Evolutionary conservation across 1,284 basidiomycete species (phyloP), one percentile per base, ranked within the genome.

Genomic region (Ceratobasidium papillatum): DNA sequence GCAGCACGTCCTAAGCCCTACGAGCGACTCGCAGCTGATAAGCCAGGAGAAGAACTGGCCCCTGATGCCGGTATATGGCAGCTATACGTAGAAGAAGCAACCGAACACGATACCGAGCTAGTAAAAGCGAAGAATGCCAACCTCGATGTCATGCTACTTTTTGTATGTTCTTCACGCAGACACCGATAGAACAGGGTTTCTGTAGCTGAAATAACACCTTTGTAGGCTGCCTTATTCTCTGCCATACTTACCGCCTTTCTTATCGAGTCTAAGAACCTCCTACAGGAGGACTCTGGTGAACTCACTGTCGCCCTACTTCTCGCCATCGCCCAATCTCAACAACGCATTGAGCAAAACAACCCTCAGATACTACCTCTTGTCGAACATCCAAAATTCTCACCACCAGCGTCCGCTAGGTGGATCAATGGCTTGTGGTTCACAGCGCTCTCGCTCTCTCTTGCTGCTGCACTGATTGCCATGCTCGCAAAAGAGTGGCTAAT

Each of bases 351-450:
- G 22, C 19, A 32, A 34, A 30, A 30, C 8, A 17, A 8, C 19
- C 30, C 22, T 12, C n/a, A 34, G 19, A n/a, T 22, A 38, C 22
- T 27, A n/a, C 27, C 38, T 19, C 3, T 51, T 11, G 19, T 61
- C 30, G 17, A 41, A 19, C 27, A 12, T 22, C 47, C 38, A 8
- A 19, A 2, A 8, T 51, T 63, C 36, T 5, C n/a, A 19, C 12
- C 59, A 8, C 27, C 71, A 4, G 4, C n/a, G 4, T 47, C 38
- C 11, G 58, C 71, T 41, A 36, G 58, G 5, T 32, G 22, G 30
- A 61, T 74, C 5, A 74, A 74, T 43, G 45, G 58, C 12, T n/a
- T 74, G 4, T 74, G 71, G 71, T 62, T 74, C 27, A 51, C 59
- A 27, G 19, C 41, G 22, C 59, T 74, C 14, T 17, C 41, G 8